Evolutionary conservation across 805 yeast genomes (phyloP).

Genomic region (Jamesozyma hellenica): DNA sequence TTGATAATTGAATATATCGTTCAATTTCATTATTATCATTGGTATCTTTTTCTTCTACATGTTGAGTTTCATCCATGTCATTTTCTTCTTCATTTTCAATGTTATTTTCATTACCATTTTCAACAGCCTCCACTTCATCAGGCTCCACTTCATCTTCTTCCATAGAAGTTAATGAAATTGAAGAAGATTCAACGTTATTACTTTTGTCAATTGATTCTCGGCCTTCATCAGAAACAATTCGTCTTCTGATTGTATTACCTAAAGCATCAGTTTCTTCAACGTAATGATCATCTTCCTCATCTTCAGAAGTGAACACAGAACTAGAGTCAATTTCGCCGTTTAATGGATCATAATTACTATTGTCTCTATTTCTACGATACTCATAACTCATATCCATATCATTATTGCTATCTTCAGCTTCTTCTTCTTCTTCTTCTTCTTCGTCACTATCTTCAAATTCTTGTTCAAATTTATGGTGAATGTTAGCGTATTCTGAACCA

Average conservation of each 20-base stretch:
- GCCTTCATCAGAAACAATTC: constrained; percentile 9
- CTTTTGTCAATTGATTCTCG: constrained; percentile 4
- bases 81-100: constrained; percentile 1
- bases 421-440: constrained; percentile 22
- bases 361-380: constrained; percentile 10
- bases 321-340: constrained; percentile 15
- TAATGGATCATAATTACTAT: constrained; percentile 24
- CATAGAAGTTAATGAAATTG: background rate
- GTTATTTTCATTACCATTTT: constrained; percentile 4
- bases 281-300: constrained; percentile 10
- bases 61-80: constrained; percentile 4
- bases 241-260: constrained; percentile 24
- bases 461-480: constrained; percentile 25
- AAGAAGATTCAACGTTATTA: background rate
- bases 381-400: constrained; percentile 8
- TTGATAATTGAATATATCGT: constrained; percentile 7
- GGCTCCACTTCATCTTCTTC: constrained; percentile 6
- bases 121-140: constrained; percentile 8
- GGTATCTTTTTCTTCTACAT: constrained; percentile 10
- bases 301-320: constrained; percentile 6
- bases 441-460: constrained; percentile 30
- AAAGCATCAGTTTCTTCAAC: constrained; percentile 25
- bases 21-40: constrained; percentile 6
- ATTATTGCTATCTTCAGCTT: constrained; percentile 19
- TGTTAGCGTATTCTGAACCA: constrained; percentile 24